Conservation (phyloP, 2,329 filamentous ascomycete species). For the Microascus cirrosus region DNA sequence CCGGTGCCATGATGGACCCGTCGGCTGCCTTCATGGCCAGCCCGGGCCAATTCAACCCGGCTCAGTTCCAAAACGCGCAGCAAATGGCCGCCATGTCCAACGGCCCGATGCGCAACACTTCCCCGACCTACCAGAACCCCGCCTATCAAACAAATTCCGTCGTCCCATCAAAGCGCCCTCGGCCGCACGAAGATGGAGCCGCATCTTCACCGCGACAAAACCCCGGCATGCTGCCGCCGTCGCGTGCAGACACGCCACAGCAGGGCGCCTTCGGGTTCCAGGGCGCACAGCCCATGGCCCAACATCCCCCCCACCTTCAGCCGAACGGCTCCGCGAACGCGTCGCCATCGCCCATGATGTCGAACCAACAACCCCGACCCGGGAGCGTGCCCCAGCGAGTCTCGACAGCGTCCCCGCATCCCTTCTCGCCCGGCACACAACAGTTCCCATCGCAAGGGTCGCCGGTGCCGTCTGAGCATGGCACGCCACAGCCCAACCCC, state of each 20-base stretch:
- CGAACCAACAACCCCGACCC: constrained; percentile 66
- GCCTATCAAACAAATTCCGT: constrained; percentile 77
- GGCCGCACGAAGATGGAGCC: constrained; percentile 73
- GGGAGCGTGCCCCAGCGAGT: constrained; percentile 68
- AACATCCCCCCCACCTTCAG: constrained; percentile 68
- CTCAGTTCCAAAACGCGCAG: constrained; percentile 44
- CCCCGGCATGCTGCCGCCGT: constrained; percentile 62
- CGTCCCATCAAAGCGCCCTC: constrained; percentile 80
- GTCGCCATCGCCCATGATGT: constrained; percentile 88
- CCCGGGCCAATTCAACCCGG: constrained; percentile 47
- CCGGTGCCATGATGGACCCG: constrained; percentile 53
- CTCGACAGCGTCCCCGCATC: constrained; percentile 84
- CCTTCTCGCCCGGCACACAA: constrained; percentile 68
- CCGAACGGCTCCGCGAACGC: constrained; percentile 71
- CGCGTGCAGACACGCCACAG: constrained; percentile 86
- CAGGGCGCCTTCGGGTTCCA: constrained; percentile 50
- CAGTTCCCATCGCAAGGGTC: constrained; percentile 65
- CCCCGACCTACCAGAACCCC: constrained; percentile 66
- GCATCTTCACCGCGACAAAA: constrained; percentile 71
- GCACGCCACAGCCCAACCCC: constrained; percentile 63
- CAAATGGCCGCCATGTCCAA: constrained; percentile 57
- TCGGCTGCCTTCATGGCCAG: constrained; percentile 48
- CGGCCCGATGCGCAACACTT: constrained; percentile 72
- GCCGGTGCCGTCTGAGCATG: constrained; percentile 65
- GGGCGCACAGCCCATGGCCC: constrained; percentile 39